Base-by-base conservation (phyloP, 768 basidiomycete genomes). In the Leccinum disarticulatum region DNA sequence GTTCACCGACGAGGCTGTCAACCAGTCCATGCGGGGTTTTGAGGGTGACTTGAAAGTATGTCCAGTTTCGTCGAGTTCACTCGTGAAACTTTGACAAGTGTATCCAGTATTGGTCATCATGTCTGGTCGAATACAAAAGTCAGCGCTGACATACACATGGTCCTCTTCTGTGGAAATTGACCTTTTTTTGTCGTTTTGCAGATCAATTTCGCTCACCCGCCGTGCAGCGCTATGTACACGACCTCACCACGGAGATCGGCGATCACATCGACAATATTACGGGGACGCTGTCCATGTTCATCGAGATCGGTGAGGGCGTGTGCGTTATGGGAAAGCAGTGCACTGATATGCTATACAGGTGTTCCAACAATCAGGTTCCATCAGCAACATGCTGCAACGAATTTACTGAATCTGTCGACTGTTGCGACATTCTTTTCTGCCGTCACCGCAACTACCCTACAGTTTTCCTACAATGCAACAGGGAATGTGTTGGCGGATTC, bases 401-500 rank as follows among this genome's bases (percentile, higher is more conserved):
- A 83, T 59, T 66, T 83, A 31, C 63, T 83, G 52, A 83, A 83
- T 66, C 62, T 82, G 54, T 81, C 79, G 57, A 83, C 81, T 3
- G 81, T 82, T 8, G 80, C 81, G 35, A 83, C 81, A 15, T 83
- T 83, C 71, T 83, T 83, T 67, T 80, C 79, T 25, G 81, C 80
- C 35, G 82, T 82, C 58, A 83, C 81, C 2, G 81, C 83, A 53
- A 77, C 76, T 30, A 80, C 80, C 6, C 66, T 83, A 58, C 82
- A 83, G 56, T 82, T 77, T 61, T 81, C 82, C 5, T 80, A 75
- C 57, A 57, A 52, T 56, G 36, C 66, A 17, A 77, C 72, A 28
- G 74, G 71, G 4, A 73, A 64, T 33, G 66, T 74, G 2, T 64
- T 82, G 41, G 63, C 78, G 14, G 73, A 80, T 58, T 74, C 74